These are phyloP conservation scores for Penicillium steckii DNA, from an alignment of 495 filamentous ascomycete genomes.

Conservation along the genomic window DNA sequence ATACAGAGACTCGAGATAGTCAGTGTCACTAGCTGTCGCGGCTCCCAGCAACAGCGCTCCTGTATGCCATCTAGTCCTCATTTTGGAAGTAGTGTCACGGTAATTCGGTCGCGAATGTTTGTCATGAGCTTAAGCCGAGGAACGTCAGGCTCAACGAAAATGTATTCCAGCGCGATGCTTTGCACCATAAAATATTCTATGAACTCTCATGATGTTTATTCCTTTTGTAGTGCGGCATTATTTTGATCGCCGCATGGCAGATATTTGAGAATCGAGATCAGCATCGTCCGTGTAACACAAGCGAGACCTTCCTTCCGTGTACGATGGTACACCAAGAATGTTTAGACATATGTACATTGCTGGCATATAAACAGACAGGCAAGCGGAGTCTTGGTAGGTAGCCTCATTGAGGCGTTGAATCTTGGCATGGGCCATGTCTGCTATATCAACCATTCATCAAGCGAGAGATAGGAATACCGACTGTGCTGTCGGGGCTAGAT, in stretches of 20 bases:
- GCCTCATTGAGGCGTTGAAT: not conserved
- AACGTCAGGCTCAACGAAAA: too few species aligned
- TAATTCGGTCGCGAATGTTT: not conserved
- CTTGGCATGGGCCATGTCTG: not conserved
- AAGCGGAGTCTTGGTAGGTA: not conserved
- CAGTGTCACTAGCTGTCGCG: not conserved
- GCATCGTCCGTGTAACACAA: not conserved
- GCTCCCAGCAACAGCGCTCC: not conserved
- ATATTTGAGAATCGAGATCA: not conserved
- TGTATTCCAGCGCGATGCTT: not conserved
- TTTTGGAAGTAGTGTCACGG: not conserved
- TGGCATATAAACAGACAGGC: not conserved
- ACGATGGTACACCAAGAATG: not conserved
- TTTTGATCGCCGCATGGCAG: not conserved
- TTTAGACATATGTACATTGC: not conserved
- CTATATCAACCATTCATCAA: not conserved
- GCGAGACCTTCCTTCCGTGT: not conserved
- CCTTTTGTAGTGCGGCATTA: not conserved
- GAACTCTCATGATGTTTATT: too few species aligned
- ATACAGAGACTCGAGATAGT: not conserved
- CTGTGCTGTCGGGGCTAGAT: not conserved
- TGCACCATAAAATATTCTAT: too few species aligned
- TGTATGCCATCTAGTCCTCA: not conserved
- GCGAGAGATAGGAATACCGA: not conserved
- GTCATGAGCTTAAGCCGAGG: not conserved